Evolutionary conservation across 768 basidiomycete genomes (phyloP).

Genomic region (Calocybe gangraenosa): DNA sequence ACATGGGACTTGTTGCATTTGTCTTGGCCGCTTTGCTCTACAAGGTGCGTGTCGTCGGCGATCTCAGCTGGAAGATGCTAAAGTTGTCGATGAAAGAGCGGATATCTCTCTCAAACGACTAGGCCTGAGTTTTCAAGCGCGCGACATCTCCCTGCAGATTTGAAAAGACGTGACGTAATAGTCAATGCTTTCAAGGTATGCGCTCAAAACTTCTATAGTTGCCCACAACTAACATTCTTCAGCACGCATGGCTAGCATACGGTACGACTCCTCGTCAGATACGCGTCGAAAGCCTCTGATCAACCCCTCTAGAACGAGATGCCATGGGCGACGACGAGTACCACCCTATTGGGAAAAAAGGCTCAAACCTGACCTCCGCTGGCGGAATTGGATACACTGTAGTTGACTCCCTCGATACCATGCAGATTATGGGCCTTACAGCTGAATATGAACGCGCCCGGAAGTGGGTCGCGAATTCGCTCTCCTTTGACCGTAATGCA

Average conservation of each 20-base stretch:
- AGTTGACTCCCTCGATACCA: slow-evolving; percentile 83
- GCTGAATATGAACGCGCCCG: slow-evolving; percentile 80
- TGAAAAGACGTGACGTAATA: slow-evolving; percentile 61
- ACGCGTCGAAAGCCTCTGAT: not conserved
- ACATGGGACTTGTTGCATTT: slow-evolving; percentile 9
- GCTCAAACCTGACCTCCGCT: slow-evolving; percentile 70
- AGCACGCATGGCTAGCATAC: slow-evolving; percentile 89
- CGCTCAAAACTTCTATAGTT: not conserved
- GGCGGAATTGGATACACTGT: slow-evolving; percentile 92
- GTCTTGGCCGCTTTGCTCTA: slow-evolving; percentile 10
- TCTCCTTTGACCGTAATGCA: slow-evolving; percentile 79
- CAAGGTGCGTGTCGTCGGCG: slow-evolving; percentile 4
- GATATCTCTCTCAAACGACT: slow-evolving; percentile 1
- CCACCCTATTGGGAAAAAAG: slow-evolving; percentile 72
- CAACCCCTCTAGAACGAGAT: slow-evolving; percentile 59
- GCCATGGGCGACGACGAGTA: slow-evolving; percentile 95
- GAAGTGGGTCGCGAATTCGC: slow-evolving; percentile 65
- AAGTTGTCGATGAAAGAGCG: not conserved
- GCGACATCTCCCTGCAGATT: slow-evolving; percentile 40
- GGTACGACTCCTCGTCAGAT: slow-evolving; percentile 29
- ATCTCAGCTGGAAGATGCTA: not conserved
- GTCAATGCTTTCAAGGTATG: slow-evolving; percentile 77
- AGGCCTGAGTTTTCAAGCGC: not conserved
- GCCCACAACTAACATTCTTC: slow-evolving; percentile 6
- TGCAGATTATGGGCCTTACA: slow-evolving; percentile 81